These are phyloP conservation scores for Mucor circinelloides DNA, from an alignment of 371 early-diverging fungal genomes.

Conservation along the genomic window DNA sequence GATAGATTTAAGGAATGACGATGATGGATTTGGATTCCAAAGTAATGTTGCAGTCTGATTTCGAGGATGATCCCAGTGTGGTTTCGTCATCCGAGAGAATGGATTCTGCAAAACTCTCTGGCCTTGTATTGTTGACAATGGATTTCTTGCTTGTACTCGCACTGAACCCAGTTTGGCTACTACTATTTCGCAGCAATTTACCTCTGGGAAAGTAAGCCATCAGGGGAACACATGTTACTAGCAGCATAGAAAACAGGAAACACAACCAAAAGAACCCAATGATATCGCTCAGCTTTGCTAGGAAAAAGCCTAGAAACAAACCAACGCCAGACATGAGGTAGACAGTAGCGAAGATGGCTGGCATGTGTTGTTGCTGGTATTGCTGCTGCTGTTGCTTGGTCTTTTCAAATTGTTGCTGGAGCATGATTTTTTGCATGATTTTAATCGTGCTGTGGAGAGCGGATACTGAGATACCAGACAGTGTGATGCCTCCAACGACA, in stretches of 20 bases:
- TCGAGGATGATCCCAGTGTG: constrained; percentile 3
- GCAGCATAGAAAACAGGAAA: constrained; percentile 4
- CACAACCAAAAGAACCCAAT: constrained; percentile 18
- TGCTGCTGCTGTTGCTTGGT: constrained; percentile 2
- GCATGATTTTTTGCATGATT: neutral
- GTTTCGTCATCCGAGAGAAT: constrained; percentile 11
- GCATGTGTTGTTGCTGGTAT: neutral
- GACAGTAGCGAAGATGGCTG: neutral
- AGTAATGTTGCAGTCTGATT: neutral
- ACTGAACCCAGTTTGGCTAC: neutral
- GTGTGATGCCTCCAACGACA: neutral
- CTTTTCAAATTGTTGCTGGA: neutral
- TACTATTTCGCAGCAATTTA: neutral
- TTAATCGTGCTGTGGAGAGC: neutral
- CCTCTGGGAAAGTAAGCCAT: neutral
- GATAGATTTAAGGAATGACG: neutral
- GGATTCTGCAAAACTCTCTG: constrained; percentile 10
- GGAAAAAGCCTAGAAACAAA: constrained; percentile 8
- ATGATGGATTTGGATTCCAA: neutral
- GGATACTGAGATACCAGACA: neutral
- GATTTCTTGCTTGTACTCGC: neutral
- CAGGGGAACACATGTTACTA: constrained; percentile 1
- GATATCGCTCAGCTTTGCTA: constrained; percentile 3
- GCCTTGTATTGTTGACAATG: constrained; percentile 3
- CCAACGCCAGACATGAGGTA: neutral